Evolutionary conservation across 2,329 filamentous ascomycete species (phyloP).

Genomic region (Aureobasidium sp.): DNA sequence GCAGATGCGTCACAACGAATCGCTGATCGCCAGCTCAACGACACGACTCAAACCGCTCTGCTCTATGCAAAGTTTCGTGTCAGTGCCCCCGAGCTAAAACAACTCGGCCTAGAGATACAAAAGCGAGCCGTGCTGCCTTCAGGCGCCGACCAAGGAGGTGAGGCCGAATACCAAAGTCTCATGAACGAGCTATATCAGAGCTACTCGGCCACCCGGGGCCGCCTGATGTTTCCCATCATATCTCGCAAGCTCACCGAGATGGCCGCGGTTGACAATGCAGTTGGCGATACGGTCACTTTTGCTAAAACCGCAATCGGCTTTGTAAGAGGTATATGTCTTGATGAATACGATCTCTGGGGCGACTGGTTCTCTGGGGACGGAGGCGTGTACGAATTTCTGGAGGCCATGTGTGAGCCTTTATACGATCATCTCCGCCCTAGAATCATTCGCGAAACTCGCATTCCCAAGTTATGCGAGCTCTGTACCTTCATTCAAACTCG

Average conservation of each 20-base stretch:
- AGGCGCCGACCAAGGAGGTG: slow-evolving; percentile 51
- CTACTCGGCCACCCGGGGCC: slow-evolving; percentile 52
- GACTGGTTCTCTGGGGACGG: slow-evolving; percentile 60
- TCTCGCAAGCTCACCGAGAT: slow-evolving; percentile 54
- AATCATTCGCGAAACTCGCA: slow-evolving; percentile 60
- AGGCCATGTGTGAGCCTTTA: slow-evolving; percentile 60
- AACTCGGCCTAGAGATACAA: slow-evolving; percentile 60
- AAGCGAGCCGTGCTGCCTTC: slow-evolving; percentile 56
- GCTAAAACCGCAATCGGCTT: slow-evolving; percentile 59
- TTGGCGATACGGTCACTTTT: slow-evolving; percentile 58
- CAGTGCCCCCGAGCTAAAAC: slow-evolving; percentile 58
- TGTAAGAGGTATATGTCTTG: slow-evolving; percentile 57
- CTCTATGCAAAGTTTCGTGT: slow-evolving; percentile 66
- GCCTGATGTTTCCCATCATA: slow-evolving; percentile 55
- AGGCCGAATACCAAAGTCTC: slow-evolving; percentile 59
- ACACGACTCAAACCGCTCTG: slow-evolving; percentile 64
- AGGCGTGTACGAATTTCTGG: slow-evolving; percentile 58
- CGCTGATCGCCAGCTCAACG: slow-evolving; percentile 60
- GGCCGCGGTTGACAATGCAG: slow-evolving; percentile 52
- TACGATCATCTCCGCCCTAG: slow-evolving; percentile 59
- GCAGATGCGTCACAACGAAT: slow-evolving; percentile 57
- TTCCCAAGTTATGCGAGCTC: slow-evolving; percentile 60
- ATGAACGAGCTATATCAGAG: slow-evolving; percentile 60
- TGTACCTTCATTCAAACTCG: slow-evolving; percentile 60
- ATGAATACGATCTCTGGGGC: slow-evolving; percentile 61